These are phyloP conservation scores for Kwoniella shandongensis DNA, from an alignment of 768 basidiomycete genomes.

Conservation along the genomic window DNA sequence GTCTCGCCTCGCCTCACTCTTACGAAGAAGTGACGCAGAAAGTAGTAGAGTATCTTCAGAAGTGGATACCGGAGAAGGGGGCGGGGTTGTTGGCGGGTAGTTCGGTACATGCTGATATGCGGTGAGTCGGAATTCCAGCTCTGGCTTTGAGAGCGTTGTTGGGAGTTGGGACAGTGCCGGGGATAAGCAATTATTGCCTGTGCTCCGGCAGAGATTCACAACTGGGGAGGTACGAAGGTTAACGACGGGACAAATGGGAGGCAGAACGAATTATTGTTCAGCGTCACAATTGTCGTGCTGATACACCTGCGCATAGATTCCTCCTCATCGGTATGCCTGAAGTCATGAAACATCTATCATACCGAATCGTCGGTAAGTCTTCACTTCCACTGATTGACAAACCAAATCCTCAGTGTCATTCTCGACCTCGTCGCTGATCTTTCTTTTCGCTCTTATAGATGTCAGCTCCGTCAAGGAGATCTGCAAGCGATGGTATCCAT, in stretches of 20 bases:
- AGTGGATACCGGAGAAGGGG: constrained; percentile 67
- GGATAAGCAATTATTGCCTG: no score
- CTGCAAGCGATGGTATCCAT: constrained; percentile 53
- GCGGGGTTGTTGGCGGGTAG: constrained; percentile 64
- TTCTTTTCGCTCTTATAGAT: constrained; percentile 27
- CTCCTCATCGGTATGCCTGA: constrained; percentile 72
- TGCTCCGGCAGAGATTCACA: no score
- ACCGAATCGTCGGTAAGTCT: constrained; percentile 53
- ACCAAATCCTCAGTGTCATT: no score
- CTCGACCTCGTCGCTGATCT: no score
- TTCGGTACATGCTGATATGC: constrained; percentile 75
- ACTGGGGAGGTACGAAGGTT: no score
- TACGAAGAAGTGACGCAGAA: constrained; percentile 62
- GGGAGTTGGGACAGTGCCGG: no score
- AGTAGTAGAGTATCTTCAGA: constrained; percentile 75
- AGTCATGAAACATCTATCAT: constrained; percentile 62
- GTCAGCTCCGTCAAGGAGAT: constrained; percentile 53
- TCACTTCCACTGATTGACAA: no score
- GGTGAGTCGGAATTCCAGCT: constrained; percentile 35
- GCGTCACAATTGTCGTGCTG: no score
- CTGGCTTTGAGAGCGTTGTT: constrained; percentile 12
- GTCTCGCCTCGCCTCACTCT: constrained; percentile 68
- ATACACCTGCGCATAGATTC: constrained; percentile 38
- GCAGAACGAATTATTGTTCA: no score
- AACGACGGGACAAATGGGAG: no score